Base-by-base conservation (phyloP, 768 basidiomycete species). In the Kwoniella bestiolae region DNA sequence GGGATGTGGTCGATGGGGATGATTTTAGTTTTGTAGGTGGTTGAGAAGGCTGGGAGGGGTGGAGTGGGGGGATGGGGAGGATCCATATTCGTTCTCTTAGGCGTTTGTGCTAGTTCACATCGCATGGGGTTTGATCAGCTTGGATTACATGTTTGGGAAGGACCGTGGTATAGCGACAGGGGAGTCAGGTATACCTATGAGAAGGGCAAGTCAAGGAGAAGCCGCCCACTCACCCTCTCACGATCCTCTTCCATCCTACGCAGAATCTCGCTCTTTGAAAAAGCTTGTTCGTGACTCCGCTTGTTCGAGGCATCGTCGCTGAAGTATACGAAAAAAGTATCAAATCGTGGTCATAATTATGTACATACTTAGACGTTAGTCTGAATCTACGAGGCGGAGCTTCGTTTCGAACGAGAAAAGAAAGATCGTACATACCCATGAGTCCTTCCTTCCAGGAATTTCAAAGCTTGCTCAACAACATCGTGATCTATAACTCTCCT, bases 241-340 rank as follows among this genome's bases (percentile, higher is more conserved):
- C 92, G 85, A 79, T 94, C 93, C 72, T 94, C 92, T 79, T 95
- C 92, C 69, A 95, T 92, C 12, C 92, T 88, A 64, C 89, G 88
- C 75, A 91, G 85, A 29, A 92, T 86, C 56, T 94, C 91, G n/a
- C 83, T 81, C 8, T 86, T 85, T 1, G 87, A 84, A 53, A 90
- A 84, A 4, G 76, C 66, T 46, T 78, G 66, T 32, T 61, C 70
- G 45, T 73, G 73, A 16, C 46, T 53, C 8, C 73, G 58, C 53
- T 76, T 77, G 57, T 71, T 70, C 18, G 70, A 70, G 16, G 65
- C 38, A 38, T 44, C 63, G 28, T 41, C 41, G 12, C 32, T 51
- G 29, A 25, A 3, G 45, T 26, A 14, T 5, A 55, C 47, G 16
- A 49, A 31, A 18, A 18, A 23, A 31, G 32, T n/a, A 53, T 9